Evolutionary conservation across 2,329 filamentous ascomycete species (phyloP).

Genomic region (Aureobasidium namibiae): DNA sequence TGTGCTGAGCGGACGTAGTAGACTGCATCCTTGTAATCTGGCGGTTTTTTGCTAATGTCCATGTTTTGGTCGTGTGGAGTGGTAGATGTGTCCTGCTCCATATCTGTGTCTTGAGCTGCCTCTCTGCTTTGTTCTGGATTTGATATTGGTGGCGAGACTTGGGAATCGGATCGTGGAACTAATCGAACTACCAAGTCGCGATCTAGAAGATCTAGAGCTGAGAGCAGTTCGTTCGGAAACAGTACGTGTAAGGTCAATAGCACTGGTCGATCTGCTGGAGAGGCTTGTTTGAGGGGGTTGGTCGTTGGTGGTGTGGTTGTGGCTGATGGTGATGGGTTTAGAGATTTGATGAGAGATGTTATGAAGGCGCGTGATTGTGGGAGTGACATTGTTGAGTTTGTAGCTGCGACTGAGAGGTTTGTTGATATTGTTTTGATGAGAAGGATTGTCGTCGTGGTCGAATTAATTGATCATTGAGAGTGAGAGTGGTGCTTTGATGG

Average conservation of each 20-base stretch:
- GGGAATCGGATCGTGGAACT: not conserved
- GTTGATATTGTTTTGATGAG: not conserved
- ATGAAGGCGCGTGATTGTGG: conserved; percentile 17
- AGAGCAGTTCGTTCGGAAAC: conserved; percentile 72
- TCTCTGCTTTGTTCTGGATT: too few species aligned
- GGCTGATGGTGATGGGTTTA: conserved; percentile 11
- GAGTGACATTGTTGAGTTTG: not conserved
- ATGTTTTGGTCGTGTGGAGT: not conserved
- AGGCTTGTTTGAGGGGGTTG: conserved; percentile 35
- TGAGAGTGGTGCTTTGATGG: too few species aligned
- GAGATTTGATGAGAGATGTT: conserved; percentile 21
- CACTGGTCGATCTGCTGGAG: conserved; percentile 32
- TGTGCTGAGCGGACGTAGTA: conserved; percentile 60
- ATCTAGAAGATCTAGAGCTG: conserved; percentile 82
- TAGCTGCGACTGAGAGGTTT: not conserved
- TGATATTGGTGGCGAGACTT: not conserved
- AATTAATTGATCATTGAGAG: too few species aligned
- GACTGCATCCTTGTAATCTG: conserved; percentile 16
- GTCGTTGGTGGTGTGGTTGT: conserved; percentile 15
- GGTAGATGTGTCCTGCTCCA: not conserved
- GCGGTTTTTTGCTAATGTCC: not conserved
- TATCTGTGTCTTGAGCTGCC: not conserved
- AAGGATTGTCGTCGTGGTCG: too few species aligned
- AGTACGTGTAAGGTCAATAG: conserved; percentile 78
- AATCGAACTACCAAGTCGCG: conserved; percentile 58